phyloP scores from a whole-genome alignment of 768 basidiomycete genomes.

The Kwoniella europaea region DNA sequence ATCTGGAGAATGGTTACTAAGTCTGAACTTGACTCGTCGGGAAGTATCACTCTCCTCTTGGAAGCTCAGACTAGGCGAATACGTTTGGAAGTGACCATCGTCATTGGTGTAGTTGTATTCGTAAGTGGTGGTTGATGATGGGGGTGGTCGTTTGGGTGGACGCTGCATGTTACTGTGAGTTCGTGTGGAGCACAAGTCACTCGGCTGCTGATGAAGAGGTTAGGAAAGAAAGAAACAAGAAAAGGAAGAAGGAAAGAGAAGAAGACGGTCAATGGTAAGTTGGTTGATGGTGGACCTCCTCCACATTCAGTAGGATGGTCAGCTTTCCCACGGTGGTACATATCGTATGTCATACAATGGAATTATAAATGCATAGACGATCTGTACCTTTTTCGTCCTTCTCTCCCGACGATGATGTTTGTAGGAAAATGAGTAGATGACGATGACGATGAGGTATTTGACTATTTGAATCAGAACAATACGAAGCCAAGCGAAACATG shows the following conservation, averaged over 20 bases:
- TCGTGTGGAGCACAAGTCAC: background rate
- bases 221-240: background rate
- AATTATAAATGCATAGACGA: background rate
- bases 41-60: slow-evolving; percentile 17
- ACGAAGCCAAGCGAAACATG: background rate
- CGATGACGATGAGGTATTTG: background rate
- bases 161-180: background rate
- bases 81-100: background rate
- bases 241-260: slow-evolving; percentile 6
- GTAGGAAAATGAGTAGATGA: background rate
- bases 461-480: background rate
- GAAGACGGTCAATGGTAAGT: background rate
- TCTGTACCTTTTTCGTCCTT: background rate
- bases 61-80: background rate
- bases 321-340: slow-evolving; percentile 17
- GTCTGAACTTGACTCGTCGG: slow-evolving; percentile 8
- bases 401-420: background rate
- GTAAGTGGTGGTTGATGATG: background rate
- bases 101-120: background rate
- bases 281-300: background rate
- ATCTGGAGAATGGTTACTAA: background rate
- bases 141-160: background rate
- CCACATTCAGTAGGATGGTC: background rate
- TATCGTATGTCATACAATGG: no score
- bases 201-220: background rate